A percentile compares a stretch with the other conserved stretches of the same genome.
Evolutionary conservation across 345 rosid genomes (phyloP).

Genomic region (Boechera divaricarpa): DNA sequence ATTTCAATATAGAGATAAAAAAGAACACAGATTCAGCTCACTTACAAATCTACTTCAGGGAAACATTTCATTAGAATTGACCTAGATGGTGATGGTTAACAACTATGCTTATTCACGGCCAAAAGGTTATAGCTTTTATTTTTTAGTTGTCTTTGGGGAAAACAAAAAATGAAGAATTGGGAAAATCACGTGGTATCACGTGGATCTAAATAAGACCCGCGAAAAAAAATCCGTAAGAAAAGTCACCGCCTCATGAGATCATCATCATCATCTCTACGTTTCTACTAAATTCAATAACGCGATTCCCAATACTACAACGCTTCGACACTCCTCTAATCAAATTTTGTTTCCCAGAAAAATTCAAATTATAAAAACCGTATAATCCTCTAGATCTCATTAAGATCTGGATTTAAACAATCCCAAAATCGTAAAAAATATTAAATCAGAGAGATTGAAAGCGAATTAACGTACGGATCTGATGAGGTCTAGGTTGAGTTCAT

Average conservation of each 20-base stretch:
- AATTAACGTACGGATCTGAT: constrained; percentile 54
- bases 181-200: constrained; percentile 47
- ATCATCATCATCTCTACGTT: background rate
- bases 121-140: background rate
- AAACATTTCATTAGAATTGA: background rate
- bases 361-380: background rate
- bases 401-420: background rate
- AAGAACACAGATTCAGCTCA: constrained; percentile 2
- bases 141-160: background rate
- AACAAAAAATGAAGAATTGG: background rate
- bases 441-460: background rate
- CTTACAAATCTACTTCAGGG: background rate
- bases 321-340: background rate
- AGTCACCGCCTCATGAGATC: constrained; percentile 37
- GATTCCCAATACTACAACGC: constrained; percentile 17
- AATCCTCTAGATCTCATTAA: constrained; percentile 24
- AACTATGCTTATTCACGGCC: constrained; percentile 1
- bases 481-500: constrained; percentile 61
- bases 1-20: background rate
- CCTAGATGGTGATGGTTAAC: background rate
- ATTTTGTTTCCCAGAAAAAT: background rate
- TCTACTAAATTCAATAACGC: background rate
- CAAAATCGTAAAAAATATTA: background rate
- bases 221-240: constrained; percentile 23
- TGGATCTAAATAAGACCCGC: constrained; percentile 42